Evolutionary conservation across 768 basidiomycete genomes (phyloP).

Genomic region (Russula emetica): DNA sequence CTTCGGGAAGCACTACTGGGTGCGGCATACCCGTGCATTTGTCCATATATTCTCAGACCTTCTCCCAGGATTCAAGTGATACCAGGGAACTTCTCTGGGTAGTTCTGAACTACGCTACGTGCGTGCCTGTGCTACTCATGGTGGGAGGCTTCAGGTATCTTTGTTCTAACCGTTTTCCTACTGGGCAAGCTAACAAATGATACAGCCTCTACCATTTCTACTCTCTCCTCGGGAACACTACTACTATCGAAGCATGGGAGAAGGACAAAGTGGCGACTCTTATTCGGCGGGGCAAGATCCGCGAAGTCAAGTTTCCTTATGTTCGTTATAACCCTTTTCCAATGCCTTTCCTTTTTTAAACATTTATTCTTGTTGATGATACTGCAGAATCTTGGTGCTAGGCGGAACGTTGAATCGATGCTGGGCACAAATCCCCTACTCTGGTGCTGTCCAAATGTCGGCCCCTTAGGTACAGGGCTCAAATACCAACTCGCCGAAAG

Average conservation of each 20-base stretch:
- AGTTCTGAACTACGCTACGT: constrained; percentile 82
- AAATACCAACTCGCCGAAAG: constrained; percentile 66
- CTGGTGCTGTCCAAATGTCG: constrained; percentile 78
- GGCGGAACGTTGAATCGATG: constrained; percentile 70
- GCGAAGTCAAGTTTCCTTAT: constrained; percentile 91
- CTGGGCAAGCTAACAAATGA: constrained; percentile 24
- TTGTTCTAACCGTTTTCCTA: background rate
- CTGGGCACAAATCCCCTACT: constrained; percentile 69
- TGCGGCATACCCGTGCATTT: constrained; percentile 28
- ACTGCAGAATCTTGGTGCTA: constrained; percentile 68
- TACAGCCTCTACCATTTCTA: constrained; percentile 83
- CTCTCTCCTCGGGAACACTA: constrained; percentile 71
- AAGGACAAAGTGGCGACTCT: constrained; percentile 91
- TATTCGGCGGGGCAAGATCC: constrained; percentile 78
- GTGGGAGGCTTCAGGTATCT: constrained; percentile 88
- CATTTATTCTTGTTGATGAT: constrained; percentile 14
- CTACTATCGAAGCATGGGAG: constrained; percentile 97
- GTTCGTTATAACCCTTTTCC: constrained; percentile 47
- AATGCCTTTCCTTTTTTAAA: background rate
- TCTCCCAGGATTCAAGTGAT: constrained; percentile 62
- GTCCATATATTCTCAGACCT: constrained; percentile 25
- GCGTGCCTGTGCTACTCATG: constrained; percentile 76
- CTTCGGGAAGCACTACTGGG: constrained; percentile 48
- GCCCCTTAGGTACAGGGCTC: constrained; percentile 64
- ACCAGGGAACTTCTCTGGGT: constrained; percentile 71